These are phyloP conservation scores for Hypoxylon sp. DNA, from an alignment of 2,329 filamentous ascomycete genomes.

Conservation along the genomic window DNA sequence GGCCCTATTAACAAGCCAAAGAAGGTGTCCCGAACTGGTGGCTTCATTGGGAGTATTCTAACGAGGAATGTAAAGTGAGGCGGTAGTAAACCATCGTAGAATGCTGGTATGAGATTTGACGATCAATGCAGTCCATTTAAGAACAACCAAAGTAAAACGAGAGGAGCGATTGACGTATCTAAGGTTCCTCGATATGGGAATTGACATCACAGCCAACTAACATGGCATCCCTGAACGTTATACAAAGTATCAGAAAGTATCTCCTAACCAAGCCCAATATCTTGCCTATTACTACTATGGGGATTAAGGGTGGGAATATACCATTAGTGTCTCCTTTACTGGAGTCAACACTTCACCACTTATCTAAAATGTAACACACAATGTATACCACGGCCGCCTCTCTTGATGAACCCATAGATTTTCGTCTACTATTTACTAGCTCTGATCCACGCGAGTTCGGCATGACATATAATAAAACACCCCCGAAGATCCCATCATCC, in stretches of 20 bases:
- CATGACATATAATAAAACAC: conserved; percentile 9
- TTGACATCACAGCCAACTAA: conserved; percentile 9
- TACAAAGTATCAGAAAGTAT: conserved; percentile 8
- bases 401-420: not conserved
- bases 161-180: not conserved
- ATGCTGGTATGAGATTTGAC: not conserved
- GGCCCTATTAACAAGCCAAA: not conserved
- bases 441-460: conserved; percentile 4
- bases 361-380: not conserved
- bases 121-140: not conserved
- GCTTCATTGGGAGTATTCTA: conserved; percentile 8
- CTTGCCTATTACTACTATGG: not conserved
- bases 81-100: not conserved
- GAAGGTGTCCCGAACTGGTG: not conserved
- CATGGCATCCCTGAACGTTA: not conserved
- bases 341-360: conserved; percentile 9
- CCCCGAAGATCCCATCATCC: not conserved
- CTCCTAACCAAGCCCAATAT: not conserved
- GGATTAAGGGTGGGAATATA: not conserved
- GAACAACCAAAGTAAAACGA: not conserved
- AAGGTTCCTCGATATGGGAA: not conserved
- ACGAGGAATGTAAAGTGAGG: conserved; percentile 12
- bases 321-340: not conserved
- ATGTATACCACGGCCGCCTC: not conserved
- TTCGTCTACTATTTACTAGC: not conserved